Conservation (phyloP, 1,284 basidiomycete genomes). For the Ceratobasidium sp. region DNA sequence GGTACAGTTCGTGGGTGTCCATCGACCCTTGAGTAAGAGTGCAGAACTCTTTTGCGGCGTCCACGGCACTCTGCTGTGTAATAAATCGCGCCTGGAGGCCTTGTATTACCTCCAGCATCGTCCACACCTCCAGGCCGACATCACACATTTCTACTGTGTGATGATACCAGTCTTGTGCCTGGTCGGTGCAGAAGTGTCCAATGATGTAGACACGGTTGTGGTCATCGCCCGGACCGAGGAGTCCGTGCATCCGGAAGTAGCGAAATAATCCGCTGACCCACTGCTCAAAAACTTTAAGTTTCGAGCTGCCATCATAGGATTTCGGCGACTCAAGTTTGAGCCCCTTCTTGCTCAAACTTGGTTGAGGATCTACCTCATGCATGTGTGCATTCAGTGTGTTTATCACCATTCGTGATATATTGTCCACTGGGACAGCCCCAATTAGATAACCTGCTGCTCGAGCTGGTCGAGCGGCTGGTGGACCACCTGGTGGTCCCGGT, state of each 20-base stretch:
- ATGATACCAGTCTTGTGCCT: slow-evolving; percentile 13
- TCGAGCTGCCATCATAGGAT: slow-evolving; percentile 1
- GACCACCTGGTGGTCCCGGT: no score
- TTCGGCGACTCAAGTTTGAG: background rate
- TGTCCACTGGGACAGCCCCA: slow-evolving; percentile 8
- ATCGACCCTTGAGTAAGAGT: background rate
- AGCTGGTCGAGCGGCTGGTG: no score
- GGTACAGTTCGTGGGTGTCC: slow-evolving; percentile 6
- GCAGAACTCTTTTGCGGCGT: background rate
- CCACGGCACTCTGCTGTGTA: background rate
- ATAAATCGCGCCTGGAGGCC: background rate
- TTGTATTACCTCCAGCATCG: slow-evolving; percentile 9
- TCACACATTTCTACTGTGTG: background rate
- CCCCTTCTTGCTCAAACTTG: background rate
- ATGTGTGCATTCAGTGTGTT: background rate
- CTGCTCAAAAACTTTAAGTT: slow-evolving; percentile 6
- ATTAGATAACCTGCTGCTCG: slow-evolving; percentile 12
- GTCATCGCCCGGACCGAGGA: background rate
- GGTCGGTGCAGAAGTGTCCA: background rate
- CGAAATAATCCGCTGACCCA: slow-evolving; percentile 10
- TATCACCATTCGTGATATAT: background rate
- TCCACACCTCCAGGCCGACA: slow-evolving; percentile 1
- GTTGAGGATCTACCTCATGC: background rate
- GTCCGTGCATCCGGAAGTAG: background rate
- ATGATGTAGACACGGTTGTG: slow-evolving; percentile 6